phyloP scores from a whole-genome alignment of 257 asterid genomes.

The Nicotiana attenuata region DNA sequence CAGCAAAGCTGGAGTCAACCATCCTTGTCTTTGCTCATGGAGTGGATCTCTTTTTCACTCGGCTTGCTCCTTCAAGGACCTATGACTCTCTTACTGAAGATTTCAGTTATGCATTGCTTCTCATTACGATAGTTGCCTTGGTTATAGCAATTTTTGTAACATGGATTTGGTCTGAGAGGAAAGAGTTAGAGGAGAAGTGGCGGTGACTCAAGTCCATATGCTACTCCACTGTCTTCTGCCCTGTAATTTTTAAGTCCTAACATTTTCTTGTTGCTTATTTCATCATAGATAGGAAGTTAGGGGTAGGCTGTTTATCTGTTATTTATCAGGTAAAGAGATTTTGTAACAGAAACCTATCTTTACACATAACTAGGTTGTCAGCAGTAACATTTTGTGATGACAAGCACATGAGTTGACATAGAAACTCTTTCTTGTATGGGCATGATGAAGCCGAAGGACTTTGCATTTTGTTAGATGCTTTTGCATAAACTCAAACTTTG shows the following conservation, averaged over 20 bases:
- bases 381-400: not conserved
- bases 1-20: constrained; percentile 89
- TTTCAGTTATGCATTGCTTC: constrained; percentile 84
- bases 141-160: constrained; percentile 67
- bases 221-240: not conserved
- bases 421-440: not conserved
- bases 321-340: not conserved
- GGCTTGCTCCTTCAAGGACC: constrained; percentile 86
- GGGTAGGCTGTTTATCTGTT: not conserved
- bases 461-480: not conserved
- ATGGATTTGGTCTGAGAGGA: constrained; percentile 87
- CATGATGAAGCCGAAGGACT: not conserved
- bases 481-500: not conserved
- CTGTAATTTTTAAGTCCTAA: not conserved
- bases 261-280: not conserved
- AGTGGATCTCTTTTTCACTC: constrained; percentile 79
- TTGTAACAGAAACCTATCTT: not conserved
- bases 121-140: constrained; percentile 74
- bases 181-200: constrained; percentile 97
- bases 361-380: not conserved
- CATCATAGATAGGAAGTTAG: not conserved
- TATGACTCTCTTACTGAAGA: constrained; percentile 93
- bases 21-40: constrained; percentile 87
- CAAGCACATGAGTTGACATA: not conserved
- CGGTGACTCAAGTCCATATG: constrained; percentile 36